Conservation (phyloP, 495 filamentous ascomycete species). For the Talaromyces trachyspermus region DNA sequence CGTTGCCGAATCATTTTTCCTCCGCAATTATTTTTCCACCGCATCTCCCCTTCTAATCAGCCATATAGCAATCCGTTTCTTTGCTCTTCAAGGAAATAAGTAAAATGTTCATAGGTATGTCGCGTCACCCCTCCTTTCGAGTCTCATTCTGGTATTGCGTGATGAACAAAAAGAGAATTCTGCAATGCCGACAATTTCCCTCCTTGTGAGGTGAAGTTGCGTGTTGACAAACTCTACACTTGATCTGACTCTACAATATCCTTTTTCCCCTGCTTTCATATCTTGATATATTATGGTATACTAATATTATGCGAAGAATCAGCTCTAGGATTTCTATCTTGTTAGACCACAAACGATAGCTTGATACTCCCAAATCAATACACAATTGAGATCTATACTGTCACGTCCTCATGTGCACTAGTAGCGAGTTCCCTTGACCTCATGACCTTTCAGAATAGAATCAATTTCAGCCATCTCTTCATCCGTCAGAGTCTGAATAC, state of each 20-base stretch:
- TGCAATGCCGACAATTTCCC: constrained; percentile 51
- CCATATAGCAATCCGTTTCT: not conserved
- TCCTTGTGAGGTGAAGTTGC: constrained; percentile 31
- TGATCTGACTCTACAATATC: constrained; percentile 39
- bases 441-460: constrained; percentile 28
- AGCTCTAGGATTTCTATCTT: not conserved
- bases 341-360: too few relatives aligned
- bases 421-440: constrained; percentile 34
- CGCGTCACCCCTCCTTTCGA: not conserved
- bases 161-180: constrained; percentile 47
- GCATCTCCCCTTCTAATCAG: not conserved
- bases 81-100: not conserved
- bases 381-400: too few relatives aligned
- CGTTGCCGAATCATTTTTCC: not conserved
- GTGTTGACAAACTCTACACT: constrained; percentile 50
- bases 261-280: not conserved
- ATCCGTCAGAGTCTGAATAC: constrained; percentile 26
- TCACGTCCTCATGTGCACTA: constrained; percentile 12
- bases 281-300: not conserved
- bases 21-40: not conserved
- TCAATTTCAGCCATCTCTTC: constrained; percentile 42
- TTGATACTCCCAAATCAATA: too few relatives aligned
- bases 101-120: not conserved
- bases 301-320: not conserved
- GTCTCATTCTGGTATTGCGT: constrained; percentile 12